Evolutionary conservation across 768 basidiomycete genomes (phyloP).

Genomic region (Russula foetens): DNA sequence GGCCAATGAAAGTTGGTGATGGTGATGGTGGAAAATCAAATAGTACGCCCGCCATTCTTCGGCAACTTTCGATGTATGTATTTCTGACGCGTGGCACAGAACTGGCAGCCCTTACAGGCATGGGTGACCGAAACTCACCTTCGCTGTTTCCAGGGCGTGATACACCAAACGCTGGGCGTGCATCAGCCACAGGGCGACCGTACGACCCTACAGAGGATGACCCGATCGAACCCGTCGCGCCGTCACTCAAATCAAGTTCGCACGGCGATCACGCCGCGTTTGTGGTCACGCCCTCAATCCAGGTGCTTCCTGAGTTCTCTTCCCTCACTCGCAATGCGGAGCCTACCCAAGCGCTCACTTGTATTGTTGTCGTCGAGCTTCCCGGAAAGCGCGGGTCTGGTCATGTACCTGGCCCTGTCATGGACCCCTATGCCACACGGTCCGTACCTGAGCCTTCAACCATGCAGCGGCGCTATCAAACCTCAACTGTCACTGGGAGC

Average conservation of each 20-base stretch:
- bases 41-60: conserved; percentile 47
- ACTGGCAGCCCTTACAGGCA: conserved; percentile 88
- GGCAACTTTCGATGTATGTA: neutral
- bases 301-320: conserved; percentile 87
- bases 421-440: conserved; percentile 36
- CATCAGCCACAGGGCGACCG: conserved; percentile 6
- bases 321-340: conserved; percentile 65
- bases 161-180: conserved; percentile 35
- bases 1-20: conserved; percentile 94
- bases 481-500: conserved; percentile 28
- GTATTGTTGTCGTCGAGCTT: conserved; percentile 89
- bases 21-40: conserved; percentile 81
- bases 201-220: conserved; percentile 78
- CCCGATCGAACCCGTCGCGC: conserved; percentile 52
- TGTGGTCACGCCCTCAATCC: conserved; percentile 87
- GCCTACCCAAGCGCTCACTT: conserved; percentile 79
- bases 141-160: conserved; percentile 65
- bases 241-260: conserved; percentile 38
- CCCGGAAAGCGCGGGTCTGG: conserved; percentile 56
- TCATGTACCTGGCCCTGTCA: conserved; percentile 26
- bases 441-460: conserved; percentile 12
- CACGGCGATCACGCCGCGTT: conserved; percentile 42
- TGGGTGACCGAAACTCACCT: conserved; percentile 54
- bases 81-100: conserved; percentile 42
- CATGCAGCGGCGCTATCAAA: conserved; percentile 25